phyloP scores from a whole-genome alignment of 2,329 filamentous ascomycete species.

The Colletotrichum somersetense region DNA sequence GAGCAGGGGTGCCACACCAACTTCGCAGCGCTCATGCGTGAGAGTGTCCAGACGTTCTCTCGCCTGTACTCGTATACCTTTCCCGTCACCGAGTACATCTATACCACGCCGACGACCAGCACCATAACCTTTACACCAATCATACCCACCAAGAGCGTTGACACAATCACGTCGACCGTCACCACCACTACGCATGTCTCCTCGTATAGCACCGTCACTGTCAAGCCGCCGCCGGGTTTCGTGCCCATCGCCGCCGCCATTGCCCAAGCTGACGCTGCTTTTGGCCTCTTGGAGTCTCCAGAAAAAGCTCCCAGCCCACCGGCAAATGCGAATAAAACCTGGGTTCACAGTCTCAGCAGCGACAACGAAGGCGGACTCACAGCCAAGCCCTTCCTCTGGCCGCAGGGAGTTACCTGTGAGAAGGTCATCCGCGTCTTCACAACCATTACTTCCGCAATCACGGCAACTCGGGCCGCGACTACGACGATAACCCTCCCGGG shows the following conservation, averaged over 20 bases:
- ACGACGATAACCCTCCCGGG: slow-evolving; percentile 19
- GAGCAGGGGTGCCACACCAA: slow-evolving; percentile 39
- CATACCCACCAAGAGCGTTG: background rate
- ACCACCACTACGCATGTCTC: slow-evolving; percentile 25
- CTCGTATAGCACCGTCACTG: slow-evolving; percentile 11
- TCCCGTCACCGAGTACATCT: slow-evolving; percentile 27
- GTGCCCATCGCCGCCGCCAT: slow-evolving; percentile 20
- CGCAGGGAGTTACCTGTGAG: slow-evolving; percentile 31
- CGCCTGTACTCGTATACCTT: slow-evolving; percentile 30
- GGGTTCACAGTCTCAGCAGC: background rate
- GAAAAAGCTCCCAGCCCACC: background rate
- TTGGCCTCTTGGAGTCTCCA: background rate
- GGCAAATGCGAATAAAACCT: background rate
- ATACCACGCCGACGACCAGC: slow-evolving; percentile 19
- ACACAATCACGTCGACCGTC: slow-evolving; percentile 12
- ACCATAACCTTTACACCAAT: slow-evolving; percentile 29
- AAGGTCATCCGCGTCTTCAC: slow-evolving; percentile 27
- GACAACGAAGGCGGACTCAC: background rate
- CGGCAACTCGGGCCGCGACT: slow-evolving; percentile 14
- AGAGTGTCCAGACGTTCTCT: slow-evolving; percentile 19
- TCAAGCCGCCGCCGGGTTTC: slow-evolving; percentile 10
- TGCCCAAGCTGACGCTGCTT: too few species aligned
- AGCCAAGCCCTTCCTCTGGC: background rate
- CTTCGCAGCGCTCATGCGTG: background rate
- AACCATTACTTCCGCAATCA: slow-evolving; percentile 19